Evolutionary conservation across 345 rosid species (phyloP).

Genomic region (Physaria fendleri): DNA sequence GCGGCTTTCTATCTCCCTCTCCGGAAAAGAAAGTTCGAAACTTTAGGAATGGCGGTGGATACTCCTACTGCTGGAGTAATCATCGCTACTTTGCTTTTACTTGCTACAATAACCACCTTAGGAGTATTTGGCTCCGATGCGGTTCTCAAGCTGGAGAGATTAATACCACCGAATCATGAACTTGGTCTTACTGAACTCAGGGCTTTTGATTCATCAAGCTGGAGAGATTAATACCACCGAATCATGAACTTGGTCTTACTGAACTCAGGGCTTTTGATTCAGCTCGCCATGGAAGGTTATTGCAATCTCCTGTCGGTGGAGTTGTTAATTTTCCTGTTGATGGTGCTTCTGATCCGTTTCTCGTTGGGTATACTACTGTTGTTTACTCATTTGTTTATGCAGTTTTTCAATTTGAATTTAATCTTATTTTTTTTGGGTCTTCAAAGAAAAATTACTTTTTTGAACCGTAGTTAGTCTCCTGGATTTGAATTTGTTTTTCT

Average conservation of each 20-base stretch:
- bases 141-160: conserved; percentile 51
- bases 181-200: conserved; percentile 52
- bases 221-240: conserved; percentile 52
- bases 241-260: conserved; percentile 42
- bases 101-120: conserved; percentile 23
- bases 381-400: background rate
- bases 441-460: background rate
- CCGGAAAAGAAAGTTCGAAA: conserved; percentile 18
- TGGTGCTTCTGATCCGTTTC: conserved; percentile 79
- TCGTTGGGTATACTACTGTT: conserved; percentile 67
- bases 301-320: conserved; percentile 51
- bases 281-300: conserved; percentile 71
- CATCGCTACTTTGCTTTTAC: conserved; percentile 18
- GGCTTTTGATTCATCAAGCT: conserved; percentile 53
- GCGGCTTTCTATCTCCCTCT: conserved; percentile 18
- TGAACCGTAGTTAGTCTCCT: background rate
- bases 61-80: conserved; percentile 24
- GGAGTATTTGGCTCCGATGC: conserved; percentile 42
- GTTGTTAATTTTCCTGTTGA: conserved; percentile 71
- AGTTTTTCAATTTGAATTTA: conserved; percentile 1
- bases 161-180: conserved; percentile 41
- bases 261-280: conserved; percentile 65
- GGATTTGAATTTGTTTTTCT: background rate
- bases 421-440: background rate
- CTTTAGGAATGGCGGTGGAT: conserved; percentile 29